Conservation (phyloP, 768 basidiomycete species). For the Boletus coccyginus region DNA sequence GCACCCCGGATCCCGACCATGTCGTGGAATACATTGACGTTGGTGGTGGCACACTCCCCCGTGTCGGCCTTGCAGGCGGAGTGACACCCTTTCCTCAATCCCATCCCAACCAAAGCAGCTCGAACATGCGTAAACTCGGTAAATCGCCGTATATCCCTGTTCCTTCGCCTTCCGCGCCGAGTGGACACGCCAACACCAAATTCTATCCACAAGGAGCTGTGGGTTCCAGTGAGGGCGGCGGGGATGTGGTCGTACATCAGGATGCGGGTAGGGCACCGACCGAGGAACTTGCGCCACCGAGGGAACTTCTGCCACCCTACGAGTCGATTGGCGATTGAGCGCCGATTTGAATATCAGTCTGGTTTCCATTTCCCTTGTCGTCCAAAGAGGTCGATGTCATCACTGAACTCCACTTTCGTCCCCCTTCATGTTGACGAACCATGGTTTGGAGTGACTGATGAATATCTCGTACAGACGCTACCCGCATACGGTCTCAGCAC, state of each 20-base stretch:
- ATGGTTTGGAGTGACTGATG: background rate
- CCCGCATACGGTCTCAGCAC: background rate
- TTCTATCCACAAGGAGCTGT: conserved; percentile 4
- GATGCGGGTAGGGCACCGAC: conserved; percentile 26
- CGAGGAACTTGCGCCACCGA: conserved; percentile 16
- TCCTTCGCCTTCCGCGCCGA: background rate
- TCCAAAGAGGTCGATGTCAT: background rate
- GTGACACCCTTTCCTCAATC: conserved; percentile 22
- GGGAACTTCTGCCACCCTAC: conserved; percentile 29
- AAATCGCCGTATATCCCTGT: conserved; percentile 8
- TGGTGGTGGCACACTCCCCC: conserved; percentile 26
- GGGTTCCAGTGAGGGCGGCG: conserved; percentile 14
- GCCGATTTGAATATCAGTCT: background rate
- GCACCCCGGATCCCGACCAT: conserved; percentile 49
- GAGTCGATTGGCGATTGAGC: conserved; percentile 26
- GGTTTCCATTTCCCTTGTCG: background rate
- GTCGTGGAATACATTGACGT: conserved; percentile 28
- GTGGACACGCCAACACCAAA: conserved; percentile 4
- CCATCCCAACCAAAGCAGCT: background rate
- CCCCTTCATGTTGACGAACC: background rate
- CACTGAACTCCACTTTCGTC: background rate
- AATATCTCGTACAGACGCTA: background rate
- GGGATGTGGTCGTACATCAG: conserved; percentile 26
- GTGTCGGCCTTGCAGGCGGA: conserved; percentile 28
- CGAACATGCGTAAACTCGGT: conserved; percentile 25